Evolutionary conservation across 2,329 filamentous ascomycete genomes (phyloP).

Genomic region (Cytospora mali): DNA sequence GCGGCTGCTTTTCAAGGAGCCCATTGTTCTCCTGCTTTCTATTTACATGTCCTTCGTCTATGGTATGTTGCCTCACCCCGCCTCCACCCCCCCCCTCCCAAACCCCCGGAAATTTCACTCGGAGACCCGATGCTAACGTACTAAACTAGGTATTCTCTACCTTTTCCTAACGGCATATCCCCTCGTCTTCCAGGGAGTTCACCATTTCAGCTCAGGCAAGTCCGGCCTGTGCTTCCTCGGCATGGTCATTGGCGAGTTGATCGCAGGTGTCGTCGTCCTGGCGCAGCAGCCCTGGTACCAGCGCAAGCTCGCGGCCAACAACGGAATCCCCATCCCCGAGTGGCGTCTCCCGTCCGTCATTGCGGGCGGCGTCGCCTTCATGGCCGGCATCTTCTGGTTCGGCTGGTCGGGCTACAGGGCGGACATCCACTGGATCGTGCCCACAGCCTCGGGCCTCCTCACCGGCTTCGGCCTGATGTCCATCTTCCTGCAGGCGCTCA

Average conservation of each 20-base stretch:
- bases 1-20: slow-evolving; percentile 67
- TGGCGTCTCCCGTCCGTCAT: slow-evolving; percentile 68
- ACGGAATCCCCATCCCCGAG: slow-evolving; percentile 65
- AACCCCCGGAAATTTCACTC: not conserved
- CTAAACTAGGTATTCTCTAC: slow-evolving; percentile 62
- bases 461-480: slow-evolving; percentile 78
- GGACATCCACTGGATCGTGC: slow-evolving; percentile 66
- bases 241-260: slow-evolving; percentile 73
- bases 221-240: slow-evolving; percentile 83
- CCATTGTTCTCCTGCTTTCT: slow-evolving; percentile 68
- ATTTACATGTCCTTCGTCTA: slow-evolving; percentile 79
- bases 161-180: slow-evolving; percentile 85
- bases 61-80: slow-evolving; percentile 37
- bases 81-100: slow-evolving; percentile 34
- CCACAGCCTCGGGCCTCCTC: slow-evolving; percentile 61
- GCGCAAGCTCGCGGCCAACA: slow-evolving; percentile 68
- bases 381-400: slow-evolving; percentile 74
- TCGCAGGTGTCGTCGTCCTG: slow-evolving; percentile 67
- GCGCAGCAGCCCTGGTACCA: slow-evolving; percentile 67
- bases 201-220: slow-evolving; percentile 70
- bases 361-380: slow-evolving; percentile 60
- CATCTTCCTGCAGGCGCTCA: slow-evolving; percentile 79
- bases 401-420: slow-evolving; percentile 68
- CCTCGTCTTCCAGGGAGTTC: slow-evolving; percentile 74
- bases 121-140: slow-evolving; percentile 3